These are phyloP conservation scores for Tetraselmis striata DNA, from an alignment of 139 green algal species.

Conservation along the genomic window DNA sequence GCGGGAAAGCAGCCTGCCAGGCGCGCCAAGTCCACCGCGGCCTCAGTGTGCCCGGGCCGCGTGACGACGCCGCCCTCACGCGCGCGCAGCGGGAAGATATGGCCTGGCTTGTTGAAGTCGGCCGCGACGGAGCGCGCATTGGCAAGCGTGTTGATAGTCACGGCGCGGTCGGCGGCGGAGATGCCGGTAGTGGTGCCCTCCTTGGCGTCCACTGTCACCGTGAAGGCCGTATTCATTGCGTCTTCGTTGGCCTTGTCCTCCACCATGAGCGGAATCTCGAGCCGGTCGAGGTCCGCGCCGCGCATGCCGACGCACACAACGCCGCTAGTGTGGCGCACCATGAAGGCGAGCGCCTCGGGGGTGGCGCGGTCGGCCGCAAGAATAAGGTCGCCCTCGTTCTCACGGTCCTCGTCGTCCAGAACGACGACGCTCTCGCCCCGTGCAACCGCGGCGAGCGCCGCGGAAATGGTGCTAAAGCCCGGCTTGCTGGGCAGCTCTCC, in stretches of 20 bases:
- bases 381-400: slow-evolving; percentile 99
- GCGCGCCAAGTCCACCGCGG: slow-evolving; percentile 81
- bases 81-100: slow-evolving; percentile 92
- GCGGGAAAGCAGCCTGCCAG: slow-evolving; percentile 80
- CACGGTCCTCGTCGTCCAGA: slow-evolving; percentile 92
- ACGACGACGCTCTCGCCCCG: slow-evolving; percentile 86
- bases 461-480: slow-evolving; percentile 33
- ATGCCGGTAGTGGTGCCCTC: slow-evolving; percentile 90
- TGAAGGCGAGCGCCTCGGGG: slow-evolving; percentile 56
- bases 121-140: slow-evolving; percentile 35
- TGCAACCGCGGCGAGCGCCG: slow-evolving; percentile 51
- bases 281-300: slow-evolving; percentile 67
- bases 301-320: slow-evolving; percentile 68
- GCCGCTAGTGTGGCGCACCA: slow-evolving; percentile 82
- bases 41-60: slow-evolving; percentile 89
- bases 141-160: slow-evolving; percentile 78
- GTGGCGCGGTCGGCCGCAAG: slow-evolving; percentile 71
- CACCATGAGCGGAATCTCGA: slow-evolving; percentile 94
- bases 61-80: slow-evolving; percentile 70
- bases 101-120: slow-evolving; percentile 85
- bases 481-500: not conserved
- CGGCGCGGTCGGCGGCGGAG: slow-evolving; percentile 78
- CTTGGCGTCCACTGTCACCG: slow-evolving; percentile 77
- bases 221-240: slow-evolving; percentile 92
- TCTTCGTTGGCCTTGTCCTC: slow-evolving; percentile 73